A percentile compares a stretch with the other conserved stretches of the same genome.
Evolutionary conservation across 2,329 filamentous ascomycete genomes (phyloP).

Genomic region (Fusarium heterosporum): DNA sequence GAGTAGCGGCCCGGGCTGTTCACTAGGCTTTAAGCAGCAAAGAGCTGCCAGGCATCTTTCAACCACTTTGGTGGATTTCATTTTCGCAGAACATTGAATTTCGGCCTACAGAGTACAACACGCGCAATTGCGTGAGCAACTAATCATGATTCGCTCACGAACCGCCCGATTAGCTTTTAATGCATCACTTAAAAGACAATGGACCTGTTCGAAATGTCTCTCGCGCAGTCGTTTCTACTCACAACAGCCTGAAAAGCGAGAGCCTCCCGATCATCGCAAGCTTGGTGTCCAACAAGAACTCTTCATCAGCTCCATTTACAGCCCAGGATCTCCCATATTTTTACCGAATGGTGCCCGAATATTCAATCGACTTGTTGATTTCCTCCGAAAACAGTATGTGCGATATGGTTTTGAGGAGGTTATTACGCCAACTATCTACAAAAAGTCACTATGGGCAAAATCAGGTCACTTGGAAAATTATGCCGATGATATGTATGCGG

Average conservation of each 20-base stretch:
- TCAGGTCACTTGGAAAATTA: slow-evolving; percentile 92
- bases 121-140: slow-evolving; percentile 31
- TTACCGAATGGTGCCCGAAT: slow-evolving; percentile 83
- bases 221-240: slow-evolving; percentile 50
- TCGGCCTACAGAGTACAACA: background rate
- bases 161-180: slow-evolving; percentile 35
- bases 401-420: slow-evolving; percentile 90
- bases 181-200: slow-evolving; percentile 40
- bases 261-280: slow-evolving; percentile 68
- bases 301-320: slow-evolving; percentile 82
- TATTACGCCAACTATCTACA: slow-evolving; percentile 91
- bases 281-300: slow-evolving; percentile 76
- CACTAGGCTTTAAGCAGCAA: slow-evolving; percentile 45
- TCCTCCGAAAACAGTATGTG: slow-evolving; percentile 85
- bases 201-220: slow-evolving; percentile 51
- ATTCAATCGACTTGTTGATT: slow-evolving; percentile 85
- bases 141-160: slow-evolving; percentile 50
- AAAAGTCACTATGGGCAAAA: slow-evolving; percentile 85
- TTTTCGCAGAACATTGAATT: slow-evolving; percentile 9
- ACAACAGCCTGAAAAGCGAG: slow-evolving; percentile 45
- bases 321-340: slow-evolving; percentile 87
- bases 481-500: slow-evolving; percentile 91
- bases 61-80: slow-evolving; percentile 10
- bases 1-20: slow-evolving; percentile 34
- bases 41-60: slow-evolving; percentile 32